Base-by-base conservation (phyloP, 495 filamentous ascomycete species). In the Tuber melanosporum region DNA sequence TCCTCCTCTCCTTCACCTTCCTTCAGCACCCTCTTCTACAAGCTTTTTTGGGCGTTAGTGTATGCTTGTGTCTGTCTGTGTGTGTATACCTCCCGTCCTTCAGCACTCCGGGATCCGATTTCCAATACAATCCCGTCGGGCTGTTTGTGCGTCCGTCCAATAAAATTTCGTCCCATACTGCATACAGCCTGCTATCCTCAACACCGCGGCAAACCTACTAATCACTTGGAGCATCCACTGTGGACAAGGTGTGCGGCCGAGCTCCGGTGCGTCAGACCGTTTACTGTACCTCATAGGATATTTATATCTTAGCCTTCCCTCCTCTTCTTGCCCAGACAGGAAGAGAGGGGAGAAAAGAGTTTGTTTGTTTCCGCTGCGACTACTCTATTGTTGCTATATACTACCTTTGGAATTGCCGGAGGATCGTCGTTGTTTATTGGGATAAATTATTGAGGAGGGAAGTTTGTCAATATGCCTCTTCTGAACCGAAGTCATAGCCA, bases 401-500 rank as follows among this genome's bases (percentile, higher is more conserved):
- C 57, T 36, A 32, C 26, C 14, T 17, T 36, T 66, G 57, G 17
- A 36, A 36, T 66, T 66, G 12, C 14, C 6, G 57, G 26, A 66
- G 57, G 26, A 19, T 36, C 57, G 14, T 36, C n/a, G 57, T 15
- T 66, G 2, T 26, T 26, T 6, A 17, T 36, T 36, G 12, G 57
- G 14, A 36, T 14, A 36, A 17, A 32, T 66, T 66, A 15, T 66
- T 66, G 26, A 17, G 5, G 57, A 17, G 57, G 57, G 20, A 45
- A 36, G 44, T 39, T 45, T 62, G 45, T 71, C 41, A 76, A 43
- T 41, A 83, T 83, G 81, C 81, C 75, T 75, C 76, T 83, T 70
- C 73, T 82, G 70, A 78, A 81, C 43, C 75, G 78, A 45, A 78
- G 73, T 49, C 79, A 78, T 43, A 83, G 78, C 42, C 82, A 83